These are phyloP conservation scores for Dictyostelium gargantuum DNA, from an alignment of 208 protist species.

Conservation along the genomic window DNA sequence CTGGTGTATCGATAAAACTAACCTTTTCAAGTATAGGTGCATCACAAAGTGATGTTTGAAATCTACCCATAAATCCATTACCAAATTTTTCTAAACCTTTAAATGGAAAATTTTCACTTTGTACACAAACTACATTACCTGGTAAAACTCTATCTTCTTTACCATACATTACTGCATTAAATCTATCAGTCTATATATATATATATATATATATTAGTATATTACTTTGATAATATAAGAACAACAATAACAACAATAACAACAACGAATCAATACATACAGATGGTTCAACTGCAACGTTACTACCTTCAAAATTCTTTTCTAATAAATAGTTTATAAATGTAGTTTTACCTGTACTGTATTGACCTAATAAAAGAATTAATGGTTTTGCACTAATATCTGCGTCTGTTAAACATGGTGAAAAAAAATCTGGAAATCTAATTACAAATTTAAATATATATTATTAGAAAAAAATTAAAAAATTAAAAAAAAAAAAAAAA, in stretches of 20 bases:
- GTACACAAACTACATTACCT: slow-evolving; percentile 89
- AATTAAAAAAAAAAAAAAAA: background rate
- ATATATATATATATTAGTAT: background rate
- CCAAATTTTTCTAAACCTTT: slow-evolving; percentile 90
- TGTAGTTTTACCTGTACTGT: slow-evolving; percentile 91
- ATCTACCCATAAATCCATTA: slow-evolving; percentile 63
- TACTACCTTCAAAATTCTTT: slow-evolving; percentile 70
- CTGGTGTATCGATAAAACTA: slow-evolving; percentile 96
- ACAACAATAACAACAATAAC: background rate
- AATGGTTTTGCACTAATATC: slow-evolving; percentile 81
- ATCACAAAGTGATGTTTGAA: slow-evolving; percentile 68
- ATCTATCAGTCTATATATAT: slow-evolving; percentile 85
- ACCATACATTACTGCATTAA: slow-evolving; percentile 94
- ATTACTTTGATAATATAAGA: too few relatives aligned
- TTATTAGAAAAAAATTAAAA: background rate
- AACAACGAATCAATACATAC: background rate
- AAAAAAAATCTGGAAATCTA: slow-evolving; percentile 76
- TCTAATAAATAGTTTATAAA: slow-evolving; percentile 87
- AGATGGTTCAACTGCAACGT: slow-evolving; percentile 93
- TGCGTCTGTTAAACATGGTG: slow-evolving; percentile 67
- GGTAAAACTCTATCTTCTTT: slow-evolving; percentile 87
- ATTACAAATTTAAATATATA: too few relatives aligned
- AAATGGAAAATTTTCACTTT: slow-evolving; percentile 89
- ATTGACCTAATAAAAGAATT: slow-evolving; percentile 83
- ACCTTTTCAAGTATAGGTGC: slow-evolving; percentile 92